Conservation (phyloP, 495 filamentous ascomycete species). For the Hypoxylon rickii region DNA sequence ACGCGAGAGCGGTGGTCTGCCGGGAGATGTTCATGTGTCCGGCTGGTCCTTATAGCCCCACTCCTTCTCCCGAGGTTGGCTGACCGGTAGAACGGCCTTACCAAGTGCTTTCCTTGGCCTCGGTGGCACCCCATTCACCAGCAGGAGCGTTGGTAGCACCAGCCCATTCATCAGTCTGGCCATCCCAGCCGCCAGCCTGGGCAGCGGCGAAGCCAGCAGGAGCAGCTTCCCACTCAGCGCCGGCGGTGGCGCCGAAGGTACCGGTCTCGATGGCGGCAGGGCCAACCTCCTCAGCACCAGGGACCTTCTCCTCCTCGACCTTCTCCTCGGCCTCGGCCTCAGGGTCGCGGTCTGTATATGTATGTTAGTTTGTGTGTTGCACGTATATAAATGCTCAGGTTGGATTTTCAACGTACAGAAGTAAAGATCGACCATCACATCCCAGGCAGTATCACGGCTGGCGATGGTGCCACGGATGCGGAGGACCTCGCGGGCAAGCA, state of each 20-base stretch:
- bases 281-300: constrained; percentile 84
- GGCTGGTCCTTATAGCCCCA: not conserved
- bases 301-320: constrained; percentile 69
- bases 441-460: constrained; percentile 93
- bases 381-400: not conserved
- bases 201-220: constrained; percentile 66
- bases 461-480: constrained; percentile 95
- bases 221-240: constrained; percentile 73
- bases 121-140: constrained; percentile 72
- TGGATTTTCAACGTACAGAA: constrained; percentile 66
- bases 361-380: constrained; percentile 26
- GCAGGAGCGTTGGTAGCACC: constrained; percentile 50
- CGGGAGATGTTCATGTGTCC: not conserved
- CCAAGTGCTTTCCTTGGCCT: constrained; percentile 65
- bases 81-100: constrained; percentile 48
- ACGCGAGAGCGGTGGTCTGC: constrained; percentile 2
- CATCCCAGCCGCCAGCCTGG: constrained; percentile 77
- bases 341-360: constrained; percentile 81
- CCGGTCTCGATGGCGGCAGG: constrained; percentile 72
- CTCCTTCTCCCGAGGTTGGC: not conserved
- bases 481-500: constrained; percentile 98
- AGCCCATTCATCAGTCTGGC: constrained; percentile 50
- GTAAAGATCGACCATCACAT: constrained; percentile 99
- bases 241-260: constrained; percentile 64
- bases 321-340: constrained; percentile 98